These are phyloP conservation scores for Vitis vinifera DNA, from an alignment of 164 flowering plant species.

Conservation along the genomic window ASM3070453v1 NC_081819.1:22315001-22315500, in stretches of 20 bases:
- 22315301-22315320: conserved; percentile 51
- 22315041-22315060: too few relatives aligned
- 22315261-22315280: conserved; percentile 85
- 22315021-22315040: too few relatives aligned
- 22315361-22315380: conserved; percentile 5
- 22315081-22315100: conserved; percentile 11
- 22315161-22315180: not conserved
- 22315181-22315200: not conserved
- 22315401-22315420: conserved; percentile 28
- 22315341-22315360: conserved; percentile 3
- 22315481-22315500: conserved; percentile 88
- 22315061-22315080: not conserved
- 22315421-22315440: conserved; percentile 87
- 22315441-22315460: conserved; percentile 95
- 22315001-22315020: too few relatives aligned
- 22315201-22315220: not conserved
- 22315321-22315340: not conserved
- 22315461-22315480: conserved; percentile 92
- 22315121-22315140: not conserved
- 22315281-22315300: conserved; percentile 80
- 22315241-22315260: conserved; percentile 13
- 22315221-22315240: not conserved
- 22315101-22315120: conserved; percentile 2
- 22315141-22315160: conserved; percentile 2
- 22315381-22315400: not conserved